phyloP scores from a whole-genome alignment of 2,329 filamentous ascomycete species.

The Epichloe glyceriae region DNA sequence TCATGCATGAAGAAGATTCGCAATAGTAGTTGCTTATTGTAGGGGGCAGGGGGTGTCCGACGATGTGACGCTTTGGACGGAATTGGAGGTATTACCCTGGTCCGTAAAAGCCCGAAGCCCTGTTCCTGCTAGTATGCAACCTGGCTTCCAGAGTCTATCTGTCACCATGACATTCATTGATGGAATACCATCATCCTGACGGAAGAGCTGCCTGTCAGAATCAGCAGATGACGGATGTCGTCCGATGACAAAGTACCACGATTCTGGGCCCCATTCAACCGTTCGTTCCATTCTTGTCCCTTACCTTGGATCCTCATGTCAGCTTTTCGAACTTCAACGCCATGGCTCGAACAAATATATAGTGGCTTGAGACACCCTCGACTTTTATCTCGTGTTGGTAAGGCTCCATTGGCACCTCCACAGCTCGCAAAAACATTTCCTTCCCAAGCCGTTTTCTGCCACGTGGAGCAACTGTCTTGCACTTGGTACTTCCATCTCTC shows the following conservation, averaged over 20 bases:
- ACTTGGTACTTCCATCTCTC: not conserved
- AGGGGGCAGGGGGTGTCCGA: not conserved
- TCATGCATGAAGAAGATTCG: slow-evolving; percentile 2
- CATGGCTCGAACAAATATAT: slow-evolving; percentile 4
- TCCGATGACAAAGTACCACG: not conserved
- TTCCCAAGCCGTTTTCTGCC: not conserved
- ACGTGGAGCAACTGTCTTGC: not conserved
- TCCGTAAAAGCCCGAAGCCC: not conserved
- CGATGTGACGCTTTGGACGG: slow-evolving; percentile 1
- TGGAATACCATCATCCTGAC: not conserved
- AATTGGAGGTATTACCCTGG: not conserved
- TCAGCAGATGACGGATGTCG: slow-evolving; percentile 1
- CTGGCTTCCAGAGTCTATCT: not conserved
- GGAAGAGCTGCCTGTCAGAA: not conserved
- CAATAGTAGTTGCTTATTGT: not conserved
- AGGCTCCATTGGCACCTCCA: not conserved
- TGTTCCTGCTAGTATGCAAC: not conserved
- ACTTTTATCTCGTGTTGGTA: not conserved
- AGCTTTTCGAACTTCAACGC: not conserved
- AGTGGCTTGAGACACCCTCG: slow-evolving; percentile 6
- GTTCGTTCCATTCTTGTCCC: not conserved
- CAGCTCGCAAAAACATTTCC: not conserved
- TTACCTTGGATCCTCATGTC: not conserved
- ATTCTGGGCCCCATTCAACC: not conserved
- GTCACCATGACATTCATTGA: slow-evolving; percentile 1